Percentiles rank a stretch among this genome's conserved stretches.
phyloP scores from a whole-genome alignment of 2,329 filamentous ascomycete species.

The Neofusicoccum cordaticola region DNA sequence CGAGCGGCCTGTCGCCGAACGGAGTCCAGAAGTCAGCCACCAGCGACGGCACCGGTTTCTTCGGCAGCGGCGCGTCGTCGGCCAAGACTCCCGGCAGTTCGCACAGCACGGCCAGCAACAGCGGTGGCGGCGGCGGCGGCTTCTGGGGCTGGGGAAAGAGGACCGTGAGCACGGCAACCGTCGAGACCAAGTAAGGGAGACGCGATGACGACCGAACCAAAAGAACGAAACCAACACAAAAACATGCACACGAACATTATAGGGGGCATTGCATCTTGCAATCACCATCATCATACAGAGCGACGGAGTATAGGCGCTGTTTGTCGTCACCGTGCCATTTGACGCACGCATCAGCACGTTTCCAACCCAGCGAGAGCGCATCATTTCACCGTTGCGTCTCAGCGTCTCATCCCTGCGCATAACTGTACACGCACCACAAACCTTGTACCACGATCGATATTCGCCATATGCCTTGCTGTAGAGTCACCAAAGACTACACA shows the following conservation, averaged over 20 bases:
- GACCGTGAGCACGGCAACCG: slow-evolving; percentile 7
- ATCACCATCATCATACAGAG: background rate
- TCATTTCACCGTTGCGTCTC: background rate
- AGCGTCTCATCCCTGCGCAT: background rate
- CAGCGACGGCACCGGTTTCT: background rate
- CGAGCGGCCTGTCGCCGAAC: background rate
- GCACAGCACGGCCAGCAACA: slow-evolving; percentile 1
- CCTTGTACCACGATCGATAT: background rate
- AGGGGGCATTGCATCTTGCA: background rate
- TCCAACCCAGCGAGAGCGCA: background rate
- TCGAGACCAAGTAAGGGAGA: background rate
- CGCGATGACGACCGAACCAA: background rate
- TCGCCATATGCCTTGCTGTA: background rate
- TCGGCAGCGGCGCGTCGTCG: background rate
- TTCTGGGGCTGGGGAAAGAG: slow-evolving; percentile 18
- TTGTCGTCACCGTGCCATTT: too few relatives aligned
- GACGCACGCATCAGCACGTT: too few relatives aligned
- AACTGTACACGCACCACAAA: background rate
- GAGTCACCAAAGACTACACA: background rate
- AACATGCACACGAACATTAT: background rate
- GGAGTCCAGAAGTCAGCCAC: background rate
- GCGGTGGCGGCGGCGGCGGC: background rate
- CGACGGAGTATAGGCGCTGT: background rate
- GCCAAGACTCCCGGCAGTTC: background rate
- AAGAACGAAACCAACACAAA: background rate